Base-by-base conservation (phyloP, 345 rosid genomes). In the Hibiscus trionum region DNA sequence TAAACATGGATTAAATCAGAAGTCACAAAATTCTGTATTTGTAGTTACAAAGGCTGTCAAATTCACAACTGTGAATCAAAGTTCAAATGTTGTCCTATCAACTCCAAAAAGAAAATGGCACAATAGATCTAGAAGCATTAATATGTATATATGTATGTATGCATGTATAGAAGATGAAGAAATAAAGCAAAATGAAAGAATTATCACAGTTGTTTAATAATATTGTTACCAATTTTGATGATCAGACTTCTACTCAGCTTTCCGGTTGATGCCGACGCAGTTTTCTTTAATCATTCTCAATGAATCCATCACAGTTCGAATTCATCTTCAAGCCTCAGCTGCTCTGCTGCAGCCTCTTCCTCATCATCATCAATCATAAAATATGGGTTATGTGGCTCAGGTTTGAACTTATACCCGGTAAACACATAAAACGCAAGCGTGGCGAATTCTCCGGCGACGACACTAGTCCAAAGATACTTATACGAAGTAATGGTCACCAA, bases 321-420 rank as follows among this genome's bases (percentile, higher is more conserved):
- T 85, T 95, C 97, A 17, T 95, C 97, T 72, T 95, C 99, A n/a
- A 92, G 92, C 92, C 90, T 95, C 82, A 95, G 73, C 14, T 86
- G 86, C 80, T 94, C 97, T 0, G 97, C 97, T 5, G 97, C 98
- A 70, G 97, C 98, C 82, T 95, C 99, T 75, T 95, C 99, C 73
- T 95, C 99, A 16, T 92, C 99, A 69, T 95, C 99, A 69, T 92
- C 99, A 50, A 95, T 82, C 46, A 85, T 93, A 73, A 95, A 95
- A 81, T 95, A 95, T 0, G 99, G 99, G 75, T 95, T 95, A 66
- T 90, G 97, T 0, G 86, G 92, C 91, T 95, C 97, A 0, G 99
- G 99, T 84, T 74, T 92, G 80, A 95, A 95, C 79, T 86, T 91
- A 53, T 81, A 95, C 69, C 97, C 99, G 0, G 99, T 95, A 47